Evolutionary conservation across 257 asterid species (phyloP), one percentile per base, ranked within the genome.

Genomic region (Przewalskia tangutica): DNA sequence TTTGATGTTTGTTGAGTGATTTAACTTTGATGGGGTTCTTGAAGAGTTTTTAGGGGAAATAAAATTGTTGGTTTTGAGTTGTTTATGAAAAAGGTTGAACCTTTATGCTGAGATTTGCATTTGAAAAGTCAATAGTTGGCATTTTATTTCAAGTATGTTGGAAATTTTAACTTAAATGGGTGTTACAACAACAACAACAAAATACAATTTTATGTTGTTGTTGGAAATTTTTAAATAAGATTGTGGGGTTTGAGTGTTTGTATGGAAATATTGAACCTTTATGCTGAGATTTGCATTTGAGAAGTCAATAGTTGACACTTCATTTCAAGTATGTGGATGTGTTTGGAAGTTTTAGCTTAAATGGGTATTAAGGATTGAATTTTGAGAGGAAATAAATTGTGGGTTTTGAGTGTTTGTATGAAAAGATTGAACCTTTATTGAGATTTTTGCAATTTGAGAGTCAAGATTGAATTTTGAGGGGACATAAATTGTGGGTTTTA

Each of bases 311-410:
- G 16, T 68, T 38, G 42, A 38, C 42, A 38, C 42, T 4, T 13
- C 46, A 68, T 14, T 83, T 13, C 64, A 54, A 77, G 56, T 14
- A 20, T 80, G 55, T 67, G 53, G 53, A 71, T 58, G 32, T 76
- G 27, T 56, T 65, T 9, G 53, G 23, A 16, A 64, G 38, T 65
- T 75, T 82, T 77, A 79, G 42, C 53, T 48, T 48, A 83, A 70
- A 81, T 32, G 80, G 54, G 8, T 82, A 23, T 60, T 51, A 23
- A 53, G 76, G 83, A n/a, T 68, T 80, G 66, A 38, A 66, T 64
- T 82, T 82, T 76, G 56, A 83, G 73, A 42, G 50, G 77, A 75
- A 63, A 50, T 36, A 73, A 63, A 32, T 80, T 77, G 82, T 71
- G 78, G 77, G 64, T 71, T 16, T 51, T 40, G 27, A 77, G 79